Conservation (phyloP, 768 basidiomycete genomes). For the Mycena pura region DNA sequence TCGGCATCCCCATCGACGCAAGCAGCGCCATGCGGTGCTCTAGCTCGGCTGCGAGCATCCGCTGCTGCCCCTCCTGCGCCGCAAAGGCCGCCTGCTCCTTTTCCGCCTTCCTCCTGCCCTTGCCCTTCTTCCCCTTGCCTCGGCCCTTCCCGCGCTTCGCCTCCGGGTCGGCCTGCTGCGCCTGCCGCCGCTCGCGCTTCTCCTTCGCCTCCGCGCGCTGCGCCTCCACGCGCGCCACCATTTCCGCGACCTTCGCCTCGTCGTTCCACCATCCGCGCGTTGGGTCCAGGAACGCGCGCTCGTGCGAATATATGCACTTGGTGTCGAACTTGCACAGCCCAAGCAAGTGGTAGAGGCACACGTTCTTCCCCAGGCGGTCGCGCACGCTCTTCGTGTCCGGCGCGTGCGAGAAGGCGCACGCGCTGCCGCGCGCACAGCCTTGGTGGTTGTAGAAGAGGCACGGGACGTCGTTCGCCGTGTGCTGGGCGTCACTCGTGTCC, state of each 20-base stretch:
- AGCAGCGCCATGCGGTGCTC: no score
- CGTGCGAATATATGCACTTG: slow-evolving; percentile 45
- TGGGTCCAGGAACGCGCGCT: background rate
- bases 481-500: slow-evolving; percentile 26
- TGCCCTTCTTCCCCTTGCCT: no score
- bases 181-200: slow-evolving; percentile 21
- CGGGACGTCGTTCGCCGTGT: slow-evolving; percentile 21
- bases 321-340: slow-evolving; percentile 41
- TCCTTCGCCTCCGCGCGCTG: slow-evolving; percentile 16
- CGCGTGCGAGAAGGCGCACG: slow-evolving; percentile 28
- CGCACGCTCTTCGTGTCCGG: slow-evolving; percentile 26
- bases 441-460: slow-evolving; percentile 33
- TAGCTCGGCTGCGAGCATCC: no score
- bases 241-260: slow-evolving; percentile 26
- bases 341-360: slow-evolving; percentile 44
- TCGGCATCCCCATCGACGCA: no score
- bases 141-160: slow-evolving; percentile 1
- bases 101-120: background rate
- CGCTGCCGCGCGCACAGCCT: slow-evolving; percentile 24
- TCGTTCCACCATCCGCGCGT: slow-evolving; percentile 20
- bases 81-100: no score
- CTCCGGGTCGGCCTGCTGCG: no score
- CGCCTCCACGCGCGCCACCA: slow-evolving; percentile 27
- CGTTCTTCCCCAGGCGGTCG: slow-evolving; percentile 42
- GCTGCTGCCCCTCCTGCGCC: no score